Base-by-base conservation (phyloP, 768 basidiomycete genomes). In the Termitomyces sp. region DNA sequence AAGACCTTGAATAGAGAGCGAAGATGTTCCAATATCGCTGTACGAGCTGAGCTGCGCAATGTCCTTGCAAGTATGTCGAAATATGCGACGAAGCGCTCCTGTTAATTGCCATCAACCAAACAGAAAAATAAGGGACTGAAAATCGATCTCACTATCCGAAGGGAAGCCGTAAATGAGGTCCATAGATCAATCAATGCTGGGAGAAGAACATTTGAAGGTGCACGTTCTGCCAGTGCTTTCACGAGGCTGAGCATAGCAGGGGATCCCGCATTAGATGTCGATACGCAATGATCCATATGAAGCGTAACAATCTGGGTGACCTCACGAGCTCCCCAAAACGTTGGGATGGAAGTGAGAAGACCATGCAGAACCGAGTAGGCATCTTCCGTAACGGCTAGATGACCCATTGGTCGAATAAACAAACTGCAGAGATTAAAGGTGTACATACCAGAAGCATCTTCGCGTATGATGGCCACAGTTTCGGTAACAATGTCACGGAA, bases 1-100 rank as follows among this genome's bases (percentile, higher is more conserved):
- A 95, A 93, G 16, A 91, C 77, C 58, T 85, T 86, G 75, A 92
- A 94, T 35, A 89, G 62, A 3, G 77, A 58, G 11, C 89, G 86
- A 45, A 92, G 66, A 52, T 90, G 76, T 32, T 87, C 84, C 19
- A 86, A 71, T 1, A 96, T 77, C 3, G 82, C 81, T 7, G 81
- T 71, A 12, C 90, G 81, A 56, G 83, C 77, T 3, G 90, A 83
- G 46, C 79, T 78, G 11, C 84, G 86, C 32, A 97, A 65, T 0
- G 82, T 77, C 38, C 85, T 77, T 60, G 84, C 82, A 27, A 95
- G 70, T 0, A 94, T 63, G 21, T 84, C 77, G 67, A 95, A 90
- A 73, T 88, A 92, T 6, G 78, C 77, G 31, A 76, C 65, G 46
- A 76, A 66, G 29, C 71, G 71, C 21, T 66, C 65, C 75, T 77